Conservation (phyloP, 192 early-diverging fungal genomes). For the Coemansia sp. region DNA sequence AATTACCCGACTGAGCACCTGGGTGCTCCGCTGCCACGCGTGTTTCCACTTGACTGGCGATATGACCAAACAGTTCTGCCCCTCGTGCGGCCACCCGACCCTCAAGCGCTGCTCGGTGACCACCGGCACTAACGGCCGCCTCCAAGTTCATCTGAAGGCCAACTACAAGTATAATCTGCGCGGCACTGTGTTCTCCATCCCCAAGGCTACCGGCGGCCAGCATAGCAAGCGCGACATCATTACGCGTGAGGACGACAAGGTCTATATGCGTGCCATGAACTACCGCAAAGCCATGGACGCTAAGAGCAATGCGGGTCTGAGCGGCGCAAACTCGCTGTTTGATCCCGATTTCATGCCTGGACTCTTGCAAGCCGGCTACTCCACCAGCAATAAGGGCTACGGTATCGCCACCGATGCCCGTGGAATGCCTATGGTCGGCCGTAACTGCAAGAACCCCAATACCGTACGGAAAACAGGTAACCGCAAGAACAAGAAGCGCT, state of each 20-base stretch:
- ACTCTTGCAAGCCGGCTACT: constrained; percentile 15
- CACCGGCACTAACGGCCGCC: constrained; percentile 77
- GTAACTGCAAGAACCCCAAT: constrained; percentile 74
- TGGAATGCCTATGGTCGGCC: constrained; percentile 62
- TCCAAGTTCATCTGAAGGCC: constrained; percentile 82
- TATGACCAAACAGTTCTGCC: constrained; percentile 92
- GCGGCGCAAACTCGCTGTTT: constrained; percentile 32
- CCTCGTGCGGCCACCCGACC: constrained; percentile 85
- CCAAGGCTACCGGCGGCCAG: constrained; percentile 77
- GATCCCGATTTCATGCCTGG: constrained; percentile 48
- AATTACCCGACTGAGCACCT: constrained; percentile 78
- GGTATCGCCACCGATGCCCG: constrained; percentile 67
- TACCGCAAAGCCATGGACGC: constrained; percentile 35
- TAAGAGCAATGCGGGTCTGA: constrained; percentile 25
- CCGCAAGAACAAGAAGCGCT: constrained; percentile 60
- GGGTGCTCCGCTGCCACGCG: constrained; percentile 92
- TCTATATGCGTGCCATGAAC: constrained; percentile 60
- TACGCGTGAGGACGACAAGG: constrained; percentile 89
- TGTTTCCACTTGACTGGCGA: constrained; percentile 84
- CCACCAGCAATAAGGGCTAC: constrained; percentile 53
- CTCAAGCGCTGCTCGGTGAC: constrained; percentile 81
- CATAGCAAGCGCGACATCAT: constrained; percentile 72
- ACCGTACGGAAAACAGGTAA: constrained; percentile 55
- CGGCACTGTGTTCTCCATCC: constrained; percentile 89
- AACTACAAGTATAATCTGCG: constrained; percentile 89